phyloP scores from a whole-genome alignment of 225 moss, liverwort and hornwort species.

The Physcomitrium patens region DNA sequence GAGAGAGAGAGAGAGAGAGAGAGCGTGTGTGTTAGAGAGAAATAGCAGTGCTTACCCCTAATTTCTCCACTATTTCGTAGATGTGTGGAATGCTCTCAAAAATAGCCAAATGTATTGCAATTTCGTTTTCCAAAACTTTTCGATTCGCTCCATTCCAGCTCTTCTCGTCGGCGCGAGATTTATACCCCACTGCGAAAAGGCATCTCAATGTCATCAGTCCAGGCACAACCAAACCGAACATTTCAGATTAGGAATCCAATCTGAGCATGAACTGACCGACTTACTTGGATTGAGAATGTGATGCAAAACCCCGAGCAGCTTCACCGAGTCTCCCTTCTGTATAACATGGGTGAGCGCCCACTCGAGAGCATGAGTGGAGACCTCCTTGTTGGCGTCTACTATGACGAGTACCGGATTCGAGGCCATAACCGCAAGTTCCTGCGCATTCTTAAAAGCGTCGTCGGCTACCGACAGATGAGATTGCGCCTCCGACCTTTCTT shows the following conservation, averaged over 20 bases:
- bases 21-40: no score
- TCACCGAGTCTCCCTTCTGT: slow-evolving; percentile 46
- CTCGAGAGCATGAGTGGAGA: slow-evolving; percentile 45
- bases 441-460: background rate
- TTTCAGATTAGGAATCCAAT: background rate
- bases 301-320: slow-evolving; percentile 47
- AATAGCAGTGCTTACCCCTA: slow-evolving; percentile 48
- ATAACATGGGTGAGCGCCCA: slow-evolving; percentile 50
- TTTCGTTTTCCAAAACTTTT: slow-evolving; percentile 41
- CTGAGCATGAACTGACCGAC: background rate
- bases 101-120: slow-evolving; percentile 37
- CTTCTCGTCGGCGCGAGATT: slow-evolving; percentile 59
- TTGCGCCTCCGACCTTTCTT: slow-evolving; percentile 30
- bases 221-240: background rate
- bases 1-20: background rate
- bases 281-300: slow-evolving; percentile 61
- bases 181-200: slow-evolving; percentile 53
- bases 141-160: slow-evolving; percentile 61
- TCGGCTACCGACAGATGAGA: background rate
- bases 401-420: slow-evolving; percentile 45
- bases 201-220: slow-evolving; percentile 6
- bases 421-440: background rate
- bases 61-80: slow-evolving; percentile 39
- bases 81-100: slow-evolving; percentile 39
- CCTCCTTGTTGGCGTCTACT: slow-evolving; percentile 54